These are phyloP conservation scores for Neoboletus magnificus DNA, from an alignment of 768 basidiomycete genomes.

Conservation along the genomic window DNA sequence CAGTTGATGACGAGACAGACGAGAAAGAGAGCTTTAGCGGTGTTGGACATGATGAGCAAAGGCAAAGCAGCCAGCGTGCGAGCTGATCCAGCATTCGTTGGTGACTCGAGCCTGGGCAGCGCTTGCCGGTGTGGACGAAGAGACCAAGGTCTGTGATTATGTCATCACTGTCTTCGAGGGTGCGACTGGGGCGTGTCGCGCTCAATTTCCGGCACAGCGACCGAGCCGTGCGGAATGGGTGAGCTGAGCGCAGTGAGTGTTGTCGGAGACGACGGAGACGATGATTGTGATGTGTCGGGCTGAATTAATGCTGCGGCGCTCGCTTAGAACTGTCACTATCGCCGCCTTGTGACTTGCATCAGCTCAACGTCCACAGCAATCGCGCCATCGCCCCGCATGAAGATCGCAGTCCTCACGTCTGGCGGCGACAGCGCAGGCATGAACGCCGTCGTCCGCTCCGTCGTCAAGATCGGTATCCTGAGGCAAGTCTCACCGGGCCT, in stretches of 20 bases:
- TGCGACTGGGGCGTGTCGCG: not conserved
- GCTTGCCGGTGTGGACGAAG: not conserved
- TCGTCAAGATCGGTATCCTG: conserved; percentile 89
- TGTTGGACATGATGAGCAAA: conserved; percentile 41
- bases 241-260: not conserved
- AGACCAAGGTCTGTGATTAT: conserved; percentile 1
- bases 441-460: conserved; percentile 92
- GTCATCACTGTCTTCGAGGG: conserved; percentile 5
- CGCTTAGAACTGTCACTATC: not conserved
- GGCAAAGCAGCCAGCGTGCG: not conserved
- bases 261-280: not conserved
- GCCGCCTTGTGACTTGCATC: not conserved
- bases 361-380: not conserved
- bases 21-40: conserved; percentile 50
- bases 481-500: conserved; percentile 49
- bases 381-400: conserved; percentile 45
- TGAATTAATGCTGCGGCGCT: not conserved
- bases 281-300: not conserved
- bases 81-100: not conserved
- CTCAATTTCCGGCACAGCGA: conserved; percentile 1
- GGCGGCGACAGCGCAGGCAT: conserved; percentile 98
- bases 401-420: conserved; percentile 91
- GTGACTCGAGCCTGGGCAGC: not conserved
- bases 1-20: conserved; percentile 52
- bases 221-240: not conserved